These are phyloP conservation scores for Candida suzukii DNA, from an alignment of 805 yeast species.

Conservation along the genomic window DNA sequence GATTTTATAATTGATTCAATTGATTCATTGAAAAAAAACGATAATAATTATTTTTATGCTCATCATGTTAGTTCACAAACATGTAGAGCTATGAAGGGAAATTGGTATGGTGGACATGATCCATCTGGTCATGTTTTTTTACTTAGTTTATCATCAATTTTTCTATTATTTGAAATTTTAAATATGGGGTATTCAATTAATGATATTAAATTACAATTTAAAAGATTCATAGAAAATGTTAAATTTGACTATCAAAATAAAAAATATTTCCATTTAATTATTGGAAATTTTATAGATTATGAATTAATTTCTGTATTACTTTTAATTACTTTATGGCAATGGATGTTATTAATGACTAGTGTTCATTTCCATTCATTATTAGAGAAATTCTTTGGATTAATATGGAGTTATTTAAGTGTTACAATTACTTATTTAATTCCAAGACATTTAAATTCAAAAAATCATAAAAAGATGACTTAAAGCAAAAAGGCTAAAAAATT, in stretches of 20 bases:
- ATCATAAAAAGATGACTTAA: conserved; percentile 17
- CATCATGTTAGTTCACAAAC: conserved; percentile 25
- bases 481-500: too few relatives aligned
- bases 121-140: conserved; percentile 93
- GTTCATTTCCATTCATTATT: conserved; percentile 74
- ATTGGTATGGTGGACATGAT: conserved; percentile 86
- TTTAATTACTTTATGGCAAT: conserved; percentile 59
- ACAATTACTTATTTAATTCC: conserved; percentile 36
- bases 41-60: conserved; percentile 10
- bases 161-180: conserved; percentile 57
- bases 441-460: conserved; percentile 15
- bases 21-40: conserved; percentile 1
- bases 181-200: conserved; percentile 7
- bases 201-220: conserved; percentile 8
- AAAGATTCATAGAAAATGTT: conserved; percentile 1
- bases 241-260: background rate
- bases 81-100: conserved; percentile 56
- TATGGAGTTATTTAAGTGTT: conserved; percentile 52
- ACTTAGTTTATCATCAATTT: conserved; percentile 56
- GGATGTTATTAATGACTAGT: conserved; percentile 82
- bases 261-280: background rate
- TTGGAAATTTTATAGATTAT: conserved; percentile 6
- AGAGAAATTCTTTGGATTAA: conserved; percentile 69
- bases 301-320: conserved; percentile 24
- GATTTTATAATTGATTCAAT: conserved; percentile 6